phyloP scores from a whole-genome alignment of 306 rosid genomes.

The Medicago truncatula region DNA sequence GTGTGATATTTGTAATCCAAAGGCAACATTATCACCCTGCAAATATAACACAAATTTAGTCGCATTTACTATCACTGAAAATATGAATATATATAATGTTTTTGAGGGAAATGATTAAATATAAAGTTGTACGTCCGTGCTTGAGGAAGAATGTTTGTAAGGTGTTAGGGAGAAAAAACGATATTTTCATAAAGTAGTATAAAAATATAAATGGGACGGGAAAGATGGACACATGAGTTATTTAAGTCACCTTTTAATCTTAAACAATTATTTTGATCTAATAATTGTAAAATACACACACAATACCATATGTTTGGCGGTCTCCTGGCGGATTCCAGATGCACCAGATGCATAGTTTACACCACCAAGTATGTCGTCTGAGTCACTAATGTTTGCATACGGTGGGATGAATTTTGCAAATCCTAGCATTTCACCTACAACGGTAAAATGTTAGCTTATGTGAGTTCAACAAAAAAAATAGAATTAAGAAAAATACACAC shows the following conservation, averaged over 20 bases:
- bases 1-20: slow-evolving; percentile 45
- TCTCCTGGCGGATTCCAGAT: slow-evolving; percentile 31
- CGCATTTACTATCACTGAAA: too few species aligned
- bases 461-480: background rate
- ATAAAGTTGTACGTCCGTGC: too few species aligned
- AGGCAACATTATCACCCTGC: slow-evolving; percentile 51
- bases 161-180: too few species aligned
- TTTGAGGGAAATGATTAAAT: too few species aligned
- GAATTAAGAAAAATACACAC: too few species aligned
- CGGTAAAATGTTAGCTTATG: background rate
- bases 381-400: slow-evolving; percentile 7
- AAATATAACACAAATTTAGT: background rate
- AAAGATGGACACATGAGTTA: too few species aligned
- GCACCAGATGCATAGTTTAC: slow-evolving; percentile 52
- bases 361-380: slow-evolving; percentile 40
- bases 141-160: too few species aligned
- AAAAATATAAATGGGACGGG: too few species aligned
- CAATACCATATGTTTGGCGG: background rate
- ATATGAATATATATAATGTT: too few species aligned
- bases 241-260: background rate
- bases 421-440: slow-evolving; percentile 39
- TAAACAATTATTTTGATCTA: too few species aligned
- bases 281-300: too few species aligned
- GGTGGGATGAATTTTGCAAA: slow-evolving; percentile 41
- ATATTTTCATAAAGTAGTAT: too few species aligned